These are phyloP conservation scores for Crepidotus variabilis DNA, from an alignment of 768 basidiomycete species.

Conservation along the genomic window DNA sequence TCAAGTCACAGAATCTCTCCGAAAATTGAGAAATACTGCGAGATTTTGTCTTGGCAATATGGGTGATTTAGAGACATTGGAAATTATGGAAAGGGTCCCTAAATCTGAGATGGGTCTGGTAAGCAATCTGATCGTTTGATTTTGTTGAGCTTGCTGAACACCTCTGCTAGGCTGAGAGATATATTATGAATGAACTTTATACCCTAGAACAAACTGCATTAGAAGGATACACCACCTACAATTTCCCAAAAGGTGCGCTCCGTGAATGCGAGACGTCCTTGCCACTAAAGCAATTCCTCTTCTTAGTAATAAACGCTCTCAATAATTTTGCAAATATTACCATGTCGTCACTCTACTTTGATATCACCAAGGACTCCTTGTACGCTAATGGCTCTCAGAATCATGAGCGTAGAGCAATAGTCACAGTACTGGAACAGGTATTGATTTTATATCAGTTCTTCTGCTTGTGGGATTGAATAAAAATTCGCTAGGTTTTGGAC, in stretches of 20 bases:
- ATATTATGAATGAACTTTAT: slow-evolving; percentile 82
- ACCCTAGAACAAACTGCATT: slow-evolving; percentile 64
- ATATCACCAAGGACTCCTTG: slow-evolving; percentile 84
- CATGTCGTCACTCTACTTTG: slow-evolving; percentile 89
- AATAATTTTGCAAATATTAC: slow-evolving; percentile 79
- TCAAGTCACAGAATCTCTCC: slow-evolving; percentile 69
- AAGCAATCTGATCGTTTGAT: slow-evolving; percentile 21
- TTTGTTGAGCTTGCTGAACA: neutral
- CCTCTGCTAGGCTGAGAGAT: slow-evolving; percentile 65
- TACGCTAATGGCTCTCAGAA: slow-evolving; percentile 64
- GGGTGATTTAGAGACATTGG: slow-evolving; percentile 31
- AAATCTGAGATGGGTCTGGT: slow-evolving; percentile 62
- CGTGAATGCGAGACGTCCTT: neutral
- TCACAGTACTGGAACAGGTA: slow-evolving; percentile 74
- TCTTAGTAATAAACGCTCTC: slow-evolving; percentile 65
- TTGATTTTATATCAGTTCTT: slow-evolving; percentile 8
- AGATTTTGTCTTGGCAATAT: slow-evolving; percentile 86
- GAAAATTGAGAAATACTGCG: slow-evolving; percentile 83
- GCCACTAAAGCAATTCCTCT: neutral
- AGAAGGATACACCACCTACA: slow-evolving; percentile 66
- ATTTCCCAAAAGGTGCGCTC: slow-evolving; percentile 75
- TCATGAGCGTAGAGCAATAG: slow-evolving; percentile 54
- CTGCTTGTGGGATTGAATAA: neutral
- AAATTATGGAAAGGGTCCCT: slow-evolving; percentile 30
- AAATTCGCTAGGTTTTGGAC: slow-evolving; percentile 50